Evolutionary conservation across 2,329 filamentous ascomycete genomes (phyloP).

Genomic region (Magnaporthiopsis rhizophila): DNA sequence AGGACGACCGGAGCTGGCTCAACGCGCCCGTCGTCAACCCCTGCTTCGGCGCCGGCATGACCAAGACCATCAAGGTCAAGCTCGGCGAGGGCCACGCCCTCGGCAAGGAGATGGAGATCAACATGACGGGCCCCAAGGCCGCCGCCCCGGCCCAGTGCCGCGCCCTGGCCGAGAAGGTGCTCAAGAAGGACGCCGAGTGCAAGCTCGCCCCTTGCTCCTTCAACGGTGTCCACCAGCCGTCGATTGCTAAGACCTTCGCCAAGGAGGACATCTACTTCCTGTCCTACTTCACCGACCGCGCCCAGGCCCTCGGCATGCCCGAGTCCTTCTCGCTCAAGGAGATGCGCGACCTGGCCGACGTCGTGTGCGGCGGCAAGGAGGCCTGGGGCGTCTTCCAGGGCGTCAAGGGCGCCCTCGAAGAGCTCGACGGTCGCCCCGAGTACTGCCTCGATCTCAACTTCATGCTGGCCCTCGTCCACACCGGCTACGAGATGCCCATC

Average conservation of each 20-base stretch:
- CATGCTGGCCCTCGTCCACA: slow-evolving; percentile 87
- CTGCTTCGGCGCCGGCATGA: slow-evolving; percentile 77
- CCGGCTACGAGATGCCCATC: slow-evolving; percentile 96
- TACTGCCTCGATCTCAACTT: slow-evolving; percentile 95
- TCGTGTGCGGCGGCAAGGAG: slow-evolving; percentile 72
- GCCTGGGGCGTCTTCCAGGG: slow-evolving; percentile 75
- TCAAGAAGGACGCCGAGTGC: slow-evolving; percentile 80
- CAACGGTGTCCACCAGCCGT: slow-evolving; percentile 93
- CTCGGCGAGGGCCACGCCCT: slow-evolving; percentile 60
- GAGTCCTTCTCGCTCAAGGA: slow-evolving; percentile 90
- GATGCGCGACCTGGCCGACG: slow-evolving; percentile 74
- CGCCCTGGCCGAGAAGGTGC: slow-evolving; percentile 78
- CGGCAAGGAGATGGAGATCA: slow-evolving; percentile 58
- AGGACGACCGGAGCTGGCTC: slow-evolving; percentile 57
- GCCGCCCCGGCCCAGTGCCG: slow-evolving; percentile 81
- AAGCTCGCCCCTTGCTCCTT: slow-evolving; percentile 89
- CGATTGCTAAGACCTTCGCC: slow-evolving; percentile 83
- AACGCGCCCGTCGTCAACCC: slow-evolving; percentile 68
- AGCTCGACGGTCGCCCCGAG: slow-evolving; percentile 76
- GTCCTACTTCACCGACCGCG: slow-evolving; percentile 97
- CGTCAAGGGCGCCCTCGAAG: slow-evolving; percentile 68
- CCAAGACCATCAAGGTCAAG: slow-evolving; percentile 63
- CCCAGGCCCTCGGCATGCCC: slow-evolving; percentile 92
- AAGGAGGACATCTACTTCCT: slow-evolving; percentile 92
- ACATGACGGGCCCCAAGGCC: slow-evolving; percentile 76